Evolutionary conservation across 23 red algal genomes (phyloP).

Genomic region (Agarophyton chilense): DNA sequence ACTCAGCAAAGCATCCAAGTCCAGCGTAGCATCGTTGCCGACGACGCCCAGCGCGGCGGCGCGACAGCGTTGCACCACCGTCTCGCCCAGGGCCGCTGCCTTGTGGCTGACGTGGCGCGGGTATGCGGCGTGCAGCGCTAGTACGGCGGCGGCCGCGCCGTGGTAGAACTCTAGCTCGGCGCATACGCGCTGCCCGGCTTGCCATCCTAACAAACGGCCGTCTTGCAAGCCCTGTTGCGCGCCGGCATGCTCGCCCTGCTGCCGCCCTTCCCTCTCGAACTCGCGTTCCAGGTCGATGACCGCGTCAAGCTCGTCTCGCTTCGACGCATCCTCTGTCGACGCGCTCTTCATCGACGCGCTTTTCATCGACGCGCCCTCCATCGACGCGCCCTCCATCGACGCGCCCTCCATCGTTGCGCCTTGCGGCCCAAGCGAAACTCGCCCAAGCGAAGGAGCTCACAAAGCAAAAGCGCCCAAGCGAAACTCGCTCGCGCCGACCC

Average conservation of each 20-base stretch:
- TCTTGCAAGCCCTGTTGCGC: not conserved
- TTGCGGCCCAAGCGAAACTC: too few relatives aligned
- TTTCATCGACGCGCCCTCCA: too few relatives aligned
- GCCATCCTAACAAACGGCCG: slow-evolving; percentile 21
- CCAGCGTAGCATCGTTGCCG: slow-evolving; percentile 35
- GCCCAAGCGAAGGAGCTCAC: too few relatives aligned
- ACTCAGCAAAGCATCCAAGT: not conserved
- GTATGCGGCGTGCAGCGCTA: slow-evolving; percentile 1
- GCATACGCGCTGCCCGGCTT: not conserved
- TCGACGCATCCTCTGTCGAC: not conserved
- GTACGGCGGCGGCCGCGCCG: slow-evolving; percentile 19
- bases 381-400: too few relatives aligned
- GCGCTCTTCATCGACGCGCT: not conserved
- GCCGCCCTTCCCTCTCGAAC: slow-evolving; percentile 25
- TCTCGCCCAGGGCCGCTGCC: not conserved
- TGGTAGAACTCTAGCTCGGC: slow-evolving; percentile 60
- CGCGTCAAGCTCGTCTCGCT: slow-evolving; percentile 26
- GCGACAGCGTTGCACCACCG: not conserved
- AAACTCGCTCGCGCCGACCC: too few relatives aligned
- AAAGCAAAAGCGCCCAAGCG: too few relatives aligned
- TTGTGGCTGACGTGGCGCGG: not conserved
- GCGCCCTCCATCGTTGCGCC: too few relatives aligned
- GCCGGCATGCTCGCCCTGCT: not conserved
- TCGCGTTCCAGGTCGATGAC: slow-evolving; percentile 7
- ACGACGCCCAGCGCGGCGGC: not conserved